Evolutionary conservation across 345 rosid species (phyloP).

Genomic region (Geranium rotundifolium): DNA sequence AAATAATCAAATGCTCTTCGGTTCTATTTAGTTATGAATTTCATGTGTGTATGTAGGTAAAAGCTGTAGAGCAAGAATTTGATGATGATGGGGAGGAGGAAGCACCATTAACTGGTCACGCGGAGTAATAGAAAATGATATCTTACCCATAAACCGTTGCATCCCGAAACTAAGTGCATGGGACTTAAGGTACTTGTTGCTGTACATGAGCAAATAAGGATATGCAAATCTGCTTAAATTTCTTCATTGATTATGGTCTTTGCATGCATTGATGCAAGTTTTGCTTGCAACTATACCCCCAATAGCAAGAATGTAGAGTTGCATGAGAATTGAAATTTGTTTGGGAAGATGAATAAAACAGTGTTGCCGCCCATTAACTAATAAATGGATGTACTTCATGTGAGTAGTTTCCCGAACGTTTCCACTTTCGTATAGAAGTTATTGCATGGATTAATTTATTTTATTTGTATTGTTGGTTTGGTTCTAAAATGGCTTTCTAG

Average conservation of each 20-base stretch:
- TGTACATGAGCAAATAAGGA: constrained; percentile 7
- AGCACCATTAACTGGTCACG: constrained; percentile 34
- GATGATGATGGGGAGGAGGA: constrained; percentile 61
- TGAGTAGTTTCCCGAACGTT: too few species aligned
- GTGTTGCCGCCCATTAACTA: too few species aligned
- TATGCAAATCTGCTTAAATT: background rate
- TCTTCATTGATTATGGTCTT: background rate
- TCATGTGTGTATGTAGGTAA: constrained; percentile 41
- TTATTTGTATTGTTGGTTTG: too few species aligned
- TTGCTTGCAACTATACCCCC: background rate
- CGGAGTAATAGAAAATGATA: constrained; percentile 24
- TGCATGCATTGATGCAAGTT: background rate
- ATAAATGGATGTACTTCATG: too few species aligned
- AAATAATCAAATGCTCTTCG: background rate
- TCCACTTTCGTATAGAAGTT: too few species aligned
- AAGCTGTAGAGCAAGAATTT: constrained; percentile 78
- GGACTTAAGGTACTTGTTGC: background rate
- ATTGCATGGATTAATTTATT: too few species aligned
- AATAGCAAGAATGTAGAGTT: too few species aligned
- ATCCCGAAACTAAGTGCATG: background rate
- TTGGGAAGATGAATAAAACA: too few species aligned
- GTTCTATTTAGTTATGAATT: constrained; percentile 2
- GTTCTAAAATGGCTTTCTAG: too few species aligned
- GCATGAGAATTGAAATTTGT: too few species aligned
- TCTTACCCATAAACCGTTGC: background rate